Base-by-base conservation (phyloP, 2,329 filamentous ascomycete species). In the Pseudogymnoascus destructans region DNA sequence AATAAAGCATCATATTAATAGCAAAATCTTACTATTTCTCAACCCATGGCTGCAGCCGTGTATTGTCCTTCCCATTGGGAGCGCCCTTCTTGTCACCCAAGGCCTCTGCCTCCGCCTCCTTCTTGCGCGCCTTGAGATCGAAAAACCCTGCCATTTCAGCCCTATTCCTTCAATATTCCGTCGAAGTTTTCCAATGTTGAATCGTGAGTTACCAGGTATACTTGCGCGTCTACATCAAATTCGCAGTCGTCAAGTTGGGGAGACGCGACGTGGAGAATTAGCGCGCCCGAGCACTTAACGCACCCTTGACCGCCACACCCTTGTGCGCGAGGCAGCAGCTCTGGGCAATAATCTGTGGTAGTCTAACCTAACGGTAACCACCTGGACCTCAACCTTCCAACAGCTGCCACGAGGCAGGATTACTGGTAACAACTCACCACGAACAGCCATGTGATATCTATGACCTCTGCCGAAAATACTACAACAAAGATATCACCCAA, bases 71-170 rank as follows among this genome's bases (percentile, higher is more conserved):
- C 67, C 77, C 78, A 60, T 75, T 72, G 30, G 75, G 79, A 63
- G 84, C 79, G 58, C 77, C 72, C 72, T 92, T 95, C 57, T 79
- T 79, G 46, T 73, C 70, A 55, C 78, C 79, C 70, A 81, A 86
- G 38, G 81, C 75, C n/a, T n/a, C n/a, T n/a, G n/a, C n/a, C 1
- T 77, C 78, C n/a, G 87, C 84, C 9, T 84, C 87, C 58, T 86
- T 87, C 69, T 89, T 89, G 33, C 92, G 84, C 58, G 92, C 92
- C 73, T 95, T 95, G 67, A 96, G 79, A 71, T 95, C 92, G 74
- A 98, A 98, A 73, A 98, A 98, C 70, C 82, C 91, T 55, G 89
- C 83, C 87, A 96, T 95, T 15, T 15, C 10, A 27, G 52, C 8
- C 7, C 13, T 49, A 25, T 27, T 25, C 1, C 40, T 15, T 27